phyloP scores from a whole-genome alignment of 2,329 filamentous ascomycete genomes.

The Chaetomiaceae sp. region DNA sequence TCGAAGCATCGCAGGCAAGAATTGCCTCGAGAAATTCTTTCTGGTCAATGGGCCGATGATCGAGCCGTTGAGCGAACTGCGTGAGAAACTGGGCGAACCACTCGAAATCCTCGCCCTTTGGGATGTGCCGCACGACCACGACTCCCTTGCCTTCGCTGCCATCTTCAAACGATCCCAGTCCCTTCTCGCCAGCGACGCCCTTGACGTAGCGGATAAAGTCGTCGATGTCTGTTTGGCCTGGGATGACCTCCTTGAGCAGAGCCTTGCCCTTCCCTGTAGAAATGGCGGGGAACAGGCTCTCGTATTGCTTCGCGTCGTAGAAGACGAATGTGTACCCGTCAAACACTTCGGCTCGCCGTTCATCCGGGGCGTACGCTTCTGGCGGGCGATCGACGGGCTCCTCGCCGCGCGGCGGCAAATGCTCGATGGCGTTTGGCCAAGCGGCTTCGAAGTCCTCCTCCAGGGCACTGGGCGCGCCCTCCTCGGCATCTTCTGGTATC shows the following conservation, averaged over 20 bases:
- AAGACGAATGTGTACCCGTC: conserved; percentile 87
- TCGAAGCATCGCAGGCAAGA: conserved; percentile 69
- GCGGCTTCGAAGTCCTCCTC: conserved; percentile 73
- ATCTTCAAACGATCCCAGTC: conserved; percentile 58
- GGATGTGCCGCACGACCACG: conserved; percentile 69
- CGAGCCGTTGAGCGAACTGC: conserved; percentile 64
- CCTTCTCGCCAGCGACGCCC: conserved; percentile 69
- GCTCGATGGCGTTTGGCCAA: conserved; percentile 72
- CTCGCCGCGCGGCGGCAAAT: conserved; percentile 68
- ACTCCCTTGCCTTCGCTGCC: conserved; percentile 65
- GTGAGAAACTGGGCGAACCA: conserved; percentile 70
- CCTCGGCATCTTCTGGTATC: conserved; percentile 42
- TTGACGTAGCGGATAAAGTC: conserved; percentile 78
- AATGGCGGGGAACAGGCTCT: conserved; percentile 69
- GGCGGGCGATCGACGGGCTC: conserved; percentile 68
- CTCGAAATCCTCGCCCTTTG: conserved; percentile 49
- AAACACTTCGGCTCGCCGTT: conserved; percentile 66
- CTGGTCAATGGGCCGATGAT: conserved; percentile 81
- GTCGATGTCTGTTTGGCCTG: conserved; percentile 61
- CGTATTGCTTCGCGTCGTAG: conserved; percentile 69
- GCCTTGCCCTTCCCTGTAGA: conserved; percentile 80
- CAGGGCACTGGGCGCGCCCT: conserved; percentile 51
- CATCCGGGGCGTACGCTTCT: conserved; percentile 68
- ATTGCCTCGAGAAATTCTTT: conserved; percentile 91
- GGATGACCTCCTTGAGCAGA: conserved; percentile 57